Evolutionary conservation across 164 flowering plant genomes (phyloP), one percentile per base, ranked within the genome.

Genomic region (Aristolochia contorta): DNA sequence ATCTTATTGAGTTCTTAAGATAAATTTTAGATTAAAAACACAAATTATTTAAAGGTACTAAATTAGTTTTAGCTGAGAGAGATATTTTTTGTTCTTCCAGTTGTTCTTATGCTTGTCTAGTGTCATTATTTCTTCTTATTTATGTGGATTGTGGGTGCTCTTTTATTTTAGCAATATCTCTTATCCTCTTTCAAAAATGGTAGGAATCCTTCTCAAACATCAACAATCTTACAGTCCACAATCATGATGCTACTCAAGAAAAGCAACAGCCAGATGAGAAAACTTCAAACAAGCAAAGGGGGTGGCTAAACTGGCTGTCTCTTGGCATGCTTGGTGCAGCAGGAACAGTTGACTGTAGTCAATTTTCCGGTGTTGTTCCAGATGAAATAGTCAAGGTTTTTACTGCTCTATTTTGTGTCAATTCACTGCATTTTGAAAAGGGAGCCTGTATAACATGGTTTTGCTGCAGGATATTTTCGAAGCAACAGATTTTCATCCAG

Each of bases 281-380:
- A 18, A 60, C 74, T 37, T 56, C 78, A 15, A 62, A 74, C 57
- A 78, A 71, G 72, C 74, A 86, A n/a, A 84, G 86, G 61, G 97
- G 99, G 67, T 90, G 96, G 97, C 62, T 88, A 64, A 88, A 88
- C 65, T 93, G 99, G 99, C 67, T 93, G 49, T 87, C 97, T 23
- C 89, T 77, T 62, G 99, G 99, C 60, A 84, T 93, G 92, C 92
- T 93, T 76, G 97, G 97, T 75, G 97, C 97, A 70, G 96, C 92
- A 21, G 99, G 96, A 57, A 87, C 97, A 51, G 88, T 78, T 60
- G 92, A 86, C 71, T 87, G 89, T 57, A 69, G 83, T 57, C 92
- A 88, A 63, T 93, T 93, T 75, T 83, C 99, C 74, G 97, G 99
- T 60, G 87, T 84, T 57, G 84, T 93, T 59, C 88, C 99, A 12